Evolutionary conservation across 306 rosid genomes (phyloP).

Genomic region (Malus asiatica): DNA sequence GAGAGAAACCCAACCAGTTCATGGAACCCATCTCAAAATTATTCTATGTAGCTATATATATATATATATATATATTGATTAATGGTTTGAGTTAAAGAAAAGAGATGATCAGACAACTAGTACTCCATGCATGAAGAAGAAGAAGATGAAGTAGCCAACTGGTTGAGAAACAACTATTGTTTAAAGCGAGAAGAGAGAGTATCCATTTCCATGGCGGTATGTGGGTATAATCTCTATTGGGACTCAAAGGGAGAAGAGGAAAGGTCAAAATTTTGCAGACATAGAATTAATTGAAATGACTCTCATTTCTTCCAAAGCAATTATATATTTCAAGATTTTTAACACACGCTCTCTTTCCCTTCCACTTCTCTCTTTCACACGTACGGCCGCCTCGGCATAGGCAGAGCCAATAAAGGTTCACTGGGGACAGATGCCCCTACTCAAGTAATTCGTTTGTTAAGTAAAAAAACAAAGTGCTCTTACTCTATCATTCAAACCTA

Average conservation of each 20-base stretch:
- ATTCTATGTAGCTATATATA: too few relatives aligned
- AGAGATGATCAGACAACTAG: background rate
- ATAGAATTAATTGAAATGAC: conserved; percentile 18
- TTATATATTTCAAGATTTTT: background rate
- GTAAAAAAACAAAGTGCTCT: too few relatives aligned
- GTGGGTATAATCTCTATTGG: background rate
- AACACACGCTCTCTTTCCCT: background rate
- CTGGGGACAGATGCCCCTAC: too few relatives aligned
- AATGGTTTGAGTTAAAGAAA: background rate
- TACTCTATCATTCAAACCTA: too few relatives aligned
- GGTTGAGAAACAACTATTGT: background rate
- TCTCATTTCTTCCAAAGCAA: conserved; percentile 15
- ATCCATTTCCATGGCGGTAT: conserved; percentile 16
- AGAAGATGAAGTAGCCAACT: background rate
- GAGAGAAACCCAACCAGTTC: conserved; percentile 91
- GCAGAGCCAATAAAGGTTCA: too few relatives aligned
- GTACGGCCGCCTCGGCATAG: conserved; percentile 15
- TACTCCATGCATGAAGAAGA: conserved; percentile 35
- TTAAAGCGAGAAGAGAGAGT: background rate
- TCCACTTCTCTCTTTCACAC: conserved; percentile 14
- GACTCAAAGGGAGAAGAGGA: conserved; percentile 31
- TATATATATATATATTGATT: too few relatives aligned
- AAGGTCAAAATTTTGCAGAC: conserved; percentile 31
- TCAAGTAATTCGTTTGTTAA: too few relatives aligned
- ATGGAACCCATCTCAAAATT: conserved; percentile 18